phyloP scores from a whole-genome alignment of 1,284 basidiomycete genomes.

The Papiliotrema laurentii region DNA sequence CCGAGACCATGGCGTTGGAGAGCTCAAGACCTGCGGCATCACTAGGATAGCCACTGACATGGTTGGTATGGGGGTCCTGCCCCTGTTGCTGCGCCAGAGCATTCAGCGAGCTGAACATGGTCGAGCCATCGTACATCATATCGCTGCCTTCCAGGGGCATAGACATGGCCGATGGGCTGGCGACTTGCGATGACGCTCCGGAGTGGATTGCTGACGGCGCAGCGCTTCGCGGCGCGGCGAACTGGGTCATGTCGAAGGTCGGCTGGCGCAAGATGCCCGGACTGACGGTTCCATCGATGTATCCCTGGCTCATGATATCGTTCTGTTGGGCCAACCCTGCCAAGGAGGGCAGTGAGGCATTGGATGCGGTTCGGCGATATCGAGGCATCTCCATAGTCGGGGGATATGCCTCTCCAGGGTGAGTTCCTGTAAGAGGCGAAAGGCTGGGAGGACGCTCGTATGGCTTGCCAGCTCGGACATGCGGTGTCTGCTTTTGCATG shows the following conservation, averaged over 20 bases:
- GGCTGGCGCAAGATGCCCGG: conserved; percentile 34
- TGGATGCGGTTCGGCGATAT: conserved; percentile 26
- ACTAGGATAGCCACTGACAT: not conserved
- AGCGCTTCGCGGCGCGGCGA: conserved; percentile 3
- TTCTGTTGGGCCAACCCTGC: not conserved
- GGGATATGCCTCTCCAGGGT: conserved; percentile 17
- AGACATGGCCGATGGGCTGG: conserved; percentile 15
- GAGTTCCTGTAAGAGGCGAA: conserved; percentile 22
- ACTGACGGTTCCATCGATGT: conserved; percentile 26
- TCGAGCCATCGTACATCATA: conserved; percentile 3
- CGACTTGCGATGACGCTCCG: conserved; percentile 15
- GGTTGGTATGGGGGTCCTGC: conserved; percentile 4
- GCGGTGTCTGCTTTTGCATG: conserved; percentile 38
- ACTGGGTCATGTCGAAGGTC: conserved; percentile 21
- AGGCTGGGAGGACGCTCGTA: conserved; percentile 39
- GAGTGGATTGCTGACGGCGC: conserved; percentile 5
- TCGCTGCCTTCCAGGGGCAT: conserved; percentile 4
- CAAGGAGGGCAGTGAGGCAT: conserved; percentile 21
- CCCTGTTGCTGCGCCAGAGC: conserved; percentile 5
- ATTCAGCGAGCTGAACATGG: conserved; percentile 5
- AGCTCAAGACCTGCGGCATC: conserved; percentile 12
- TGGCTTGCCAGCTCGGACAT: conserved; percentile 34
- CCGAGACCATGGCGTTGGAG: conserved; percentile 22
- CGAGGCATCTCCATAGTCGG: conserved; percentile 6
- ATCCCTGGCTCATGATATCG: conserved; percentile 3